phyloP scores from a whole-genome alignment of 306 rosid species.

The Rosa lucieae region DNA sequence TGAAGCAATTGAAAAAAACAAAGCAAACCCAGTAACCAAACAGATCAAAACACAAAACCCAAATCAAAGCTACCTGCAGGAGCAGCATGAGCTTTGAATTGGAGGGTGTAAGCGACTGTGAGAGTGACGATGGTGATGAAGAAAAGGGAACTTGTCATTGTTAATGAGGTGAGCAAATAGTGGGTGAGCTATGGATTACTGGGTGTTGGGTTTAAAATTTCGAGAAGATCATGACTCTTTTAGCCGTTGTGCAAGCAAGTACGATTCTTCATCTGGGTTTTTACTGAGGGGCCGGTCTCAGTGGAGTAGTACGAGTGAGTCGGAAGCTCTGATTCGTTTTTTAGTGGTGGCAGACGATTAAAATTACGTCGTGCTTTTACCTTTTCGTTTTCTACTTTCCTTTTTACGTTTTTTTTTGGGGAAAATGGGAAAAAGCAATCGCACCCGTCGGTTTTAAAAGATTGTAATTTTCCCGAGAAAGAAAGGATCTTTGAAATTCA shows the following conservation, averaged over 20 bases:
- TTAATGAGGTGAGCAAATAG: conserved; percentile 1
- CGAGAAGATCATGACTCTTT: background rate
- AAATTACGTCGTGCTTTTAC: background rate
- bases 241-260: background rate
- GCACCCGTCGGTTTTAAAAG: background rate
- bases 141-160: conserved; percentile 54
- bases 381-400: background rate
- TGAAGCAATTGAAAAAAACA: conserved; percentile 15
- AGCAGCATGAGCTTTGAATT: conserved; percentile 66
- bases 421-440: background rate
- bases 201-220: background rate
- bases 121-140: conserved; percentile 35
- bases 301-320: background rate
- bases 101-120: conserved; percentile 41
- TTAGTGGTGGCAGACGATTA: background rate
- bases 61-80: conserved; percentile 65
- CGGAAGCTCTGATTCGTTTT: background rate
- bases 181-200: background rate
- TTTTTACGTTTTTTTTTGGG: background rate
- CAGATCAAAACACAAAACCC: conserved; percentile 21
- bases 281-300: background rate
- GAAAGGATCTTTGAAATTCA: background rate
- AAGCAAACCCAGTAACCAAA: conserved; percentile 37
- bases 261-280: background rate
- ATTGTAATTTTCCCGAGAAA: background rate